Base-by-base conservation (phyloP, 78 protist genomes). In the Isochrysis galbana region DNA sequence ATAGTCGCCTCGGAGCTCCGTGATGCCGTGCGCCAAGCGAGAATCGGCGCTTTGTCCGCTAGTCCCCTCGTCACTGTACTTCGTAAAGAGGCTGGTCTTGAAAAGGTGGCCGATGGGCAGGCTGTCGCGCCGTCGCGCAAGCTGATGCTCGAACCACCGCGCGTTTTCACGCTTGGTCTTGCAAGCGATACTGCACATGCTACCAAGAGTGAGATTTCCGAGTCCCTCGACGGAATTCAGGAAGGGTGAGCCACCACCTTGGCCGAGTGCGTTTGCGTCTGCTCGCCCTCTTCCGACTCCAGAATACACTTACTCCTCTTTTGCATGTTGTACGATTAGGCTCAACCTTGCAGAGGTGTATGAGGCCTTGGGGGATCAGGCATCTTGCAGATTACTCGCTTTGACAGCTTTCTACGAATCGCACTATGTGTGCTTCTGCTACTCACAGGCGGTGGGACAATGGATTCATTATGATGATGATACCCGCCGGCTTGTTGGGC, bases 401-500 rank as follows among this genome's bases (percentile, higher is more conserved):
- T 17, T 72, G 32, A 72, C 82, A 7, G 82, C 82, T 3, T 72
- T 72, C 41, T 72, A 72, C 82, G 82, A 72, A 41, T 72, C 82
- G 82, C 82, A 72, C 82, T 72, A 72, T 19, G 82, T 72, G 44
- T 72, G 82, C 41, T 72, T 72, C 82, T 72, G 82, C 82, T 72
- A 34, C 41, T 72, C 82, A 1, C 82, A n/a, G 39, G 82, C 82
- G 5, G 82, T 41, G 10, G 82, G 82, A 36, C 44, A 29, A 5
- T 72, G 82, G 82, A 72, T 72, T 1, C 82, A 72, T 19, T 72
- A 72, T n/a, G 82, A 72, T 17, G 82, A 72, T 19, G 82, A 72
- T 41, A 72, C 82, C 32, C 36, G 82, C 32, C 82, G 82, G 44
- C 39, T 72, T 23, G 82, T 72, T 5, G 82, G 82, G 19, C 44